Conservation (phyloP, 164 flowering plant genomes). For the Paratinospora sagittata region DNA sequence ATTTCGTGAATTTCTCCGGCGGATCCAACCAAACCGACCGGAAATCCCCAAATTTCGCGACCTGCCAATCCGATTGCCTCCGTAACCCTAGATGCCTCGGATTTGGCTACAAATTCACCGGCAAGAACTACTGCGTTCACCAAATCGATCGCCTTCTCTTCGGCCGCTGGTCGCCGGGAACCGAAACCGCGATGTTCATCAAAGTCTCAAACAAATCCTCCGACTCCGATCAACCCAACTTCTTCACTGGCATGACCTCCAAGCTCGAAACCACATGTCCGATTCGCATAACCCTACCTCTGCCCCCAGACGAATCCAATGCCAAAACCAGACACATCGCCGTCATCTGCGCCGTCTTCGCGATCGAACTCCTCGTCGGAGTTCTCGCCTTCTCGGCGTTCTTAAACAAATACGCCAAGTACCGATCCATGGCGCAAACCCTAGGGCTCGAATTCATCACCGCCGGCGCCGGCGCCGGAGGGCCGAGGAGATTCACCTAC, state of each 20-base stretch:
- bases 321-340: slow-evolving; percentile 43
- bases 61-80: slow-evolving; percentile 34
- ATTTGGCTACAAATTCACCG: slow-evolving; percentile 45
- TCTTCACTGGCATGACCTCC: slow-evolving; percentile 56
- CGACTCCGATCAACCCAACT: slow-evolving; percentile 36
- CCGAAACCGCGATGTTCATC: slow-evolving; percentile 37
- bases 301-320: slow-evolving; percentile 43
- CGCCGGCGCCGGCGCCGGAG: slow-evolving; percentile 28
- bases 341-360: slow-evolving; percentile 48
- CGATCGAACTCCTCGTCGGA: slow-evolving; percentile 57
- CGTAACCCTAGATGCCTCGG: slow-evolving; percentile 36
- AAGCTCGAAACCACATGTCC: slow-evolving; percentile 51
- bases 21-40: slow-evolving; percentile 23
- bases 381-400: slow-evolving; percentile 61
- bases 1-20: slow-evolving; percentile 51
- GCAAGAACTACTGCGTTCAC: slow-evolving; percentile 39
- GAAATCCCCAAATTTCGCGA: slow-evolving; percentile 13
- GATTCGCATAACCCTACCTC: slow-evolving; percentile 43
- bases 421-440: slow-evolving; percentile 64
- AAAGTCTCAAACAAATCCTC: slow-evolving; percentile 34
- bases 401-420: slow-evolving; percentile 55
- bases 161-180: slow-evolving; percentile 71
- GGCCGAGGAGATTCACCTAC: slow-evolving; percentile 61
- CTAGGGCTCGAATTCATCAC: slow-evolving; percentile 65
- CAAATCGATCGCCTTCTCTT: slow-evolving; percentile 31